These are phyloP conservation scores for Lactifluus volemus DNA, from an alignment of 768 basidiomycete genomes.

Conservation along the genomic window DNA sequence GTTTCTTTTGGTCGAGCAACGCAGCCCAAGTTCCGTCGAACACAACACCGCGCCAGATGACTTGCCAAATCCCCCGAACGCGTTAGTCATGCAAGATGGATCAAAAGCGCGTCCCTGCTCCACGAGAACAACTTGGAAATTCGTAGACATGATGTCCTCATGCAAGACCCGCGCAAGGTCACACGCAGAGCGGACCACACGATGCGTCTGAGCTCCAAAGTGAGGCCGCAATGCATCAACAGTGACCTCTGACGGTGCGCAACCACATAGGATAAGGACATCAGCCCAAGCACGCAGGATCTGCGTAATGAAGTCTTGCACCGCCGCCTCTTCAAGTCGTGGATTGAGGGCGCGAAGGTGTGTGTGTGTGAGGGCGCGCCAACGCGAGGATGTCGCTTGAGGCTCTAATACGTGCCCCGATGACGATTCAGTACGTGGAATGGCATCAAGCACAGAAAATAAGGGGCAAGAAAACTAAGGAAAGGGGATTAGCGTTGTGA, in stretches of 20 bases:
- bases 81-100: constrained; percentile 45
- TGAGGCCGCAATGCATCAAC: constrained; percentile 35
- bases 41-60: constrained; percentile 41
- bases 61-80: constrained; percentile 50
- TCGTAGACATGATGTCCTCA: constrained; percentile 72
- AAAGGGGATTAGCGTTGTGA: constrained; percentile 3
- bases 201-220: constrained; percentile 52
- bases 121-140: constrained; percentile 59
- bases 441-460: constrained; percentile 17
- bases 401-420: constrained; percentile 39
- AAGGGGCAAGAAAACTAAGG: constrained; percentile 15
- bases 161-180: constrained; percentile 53
- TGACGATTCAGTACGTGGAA: constrained; percentile 6
- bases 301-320: constrained; percentile 65
- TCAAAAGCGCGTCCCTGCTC: constrained; percentile 47
- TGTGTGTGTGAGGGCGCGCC: constrained; percentile 65
- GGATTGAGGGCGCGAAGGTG: constrained; percentile 63
- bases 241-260: constrained; percentile 24
- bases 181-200: constrained; percentile 57
- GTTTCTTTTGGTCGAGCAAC: constrained; percentile 47
- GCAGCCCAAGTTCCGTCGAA: constrained; percentile 64
- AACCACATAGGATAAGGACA: constrained; percentile 57
- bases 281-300: constrained; percentile 67
- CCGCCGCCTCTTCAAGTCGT: constrained; percentile 52
- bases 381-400: constrained; percentile 69